Evolutionary conservation across 73 alveolate species (phyloP).

Genomic region (Durusdinium trenchii): DNA sequence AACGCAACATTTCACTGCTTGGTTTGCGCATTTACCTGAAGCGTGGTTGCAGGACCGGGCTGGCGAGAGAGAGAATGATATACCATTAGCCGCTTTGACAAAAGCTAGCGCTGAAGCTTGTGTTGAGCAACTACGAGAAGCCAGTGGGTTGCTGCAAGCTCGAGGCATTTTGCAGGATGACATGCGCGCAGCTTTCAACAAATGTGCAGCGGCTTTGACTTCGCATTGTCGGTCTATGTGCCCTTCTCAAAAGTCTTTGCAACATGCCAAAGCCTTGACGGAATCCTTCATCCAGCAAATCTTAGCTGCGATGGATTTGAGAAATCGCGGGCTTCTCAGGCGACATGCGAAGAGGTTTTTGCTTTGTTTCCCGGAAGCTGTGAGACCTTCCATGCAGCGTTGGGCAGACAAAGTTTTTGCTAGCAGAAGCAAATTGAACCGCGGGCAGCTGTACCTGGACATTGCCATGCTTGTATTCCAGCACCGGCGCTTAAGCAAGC

Average conservation of each 20-base stretch:
- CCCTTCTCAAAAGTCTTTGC: no score
- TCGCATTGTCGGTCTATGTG: no score
- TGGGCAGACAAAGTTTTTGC: neutral
- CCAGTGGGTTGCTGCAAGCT: neutral
- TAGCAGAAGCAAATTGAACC: neutral
- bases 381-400: neutral
- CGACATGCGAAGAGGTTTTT: neutral
- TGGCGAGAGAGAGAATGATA: neutral
- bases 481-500: neutral
- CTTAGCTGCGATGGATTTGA: neutral
- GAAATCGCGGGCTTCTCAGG: neutral
- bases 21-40: neutral
- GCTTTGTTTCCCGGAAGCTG: neutral
- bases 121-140: neutral
- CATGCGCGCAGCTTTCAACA: no score
- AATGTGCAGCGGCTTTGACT: no score
- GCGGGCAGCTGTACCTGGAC: neutral
- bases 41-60: neutral
- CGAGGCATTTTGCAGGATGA: neutral
- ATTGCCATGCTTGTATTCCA: slow-evolving; percentile 25
- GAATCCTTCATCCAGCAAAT: neutral
- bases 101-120: neutral
- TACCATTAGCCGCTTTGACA: neutral
- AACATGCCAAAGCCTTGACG: neutral
- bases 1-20: neutral